Evolutionary conservation across 768 basidiomycete species (phyloP).

Genomic region (Calocera viscosa): DNA sequence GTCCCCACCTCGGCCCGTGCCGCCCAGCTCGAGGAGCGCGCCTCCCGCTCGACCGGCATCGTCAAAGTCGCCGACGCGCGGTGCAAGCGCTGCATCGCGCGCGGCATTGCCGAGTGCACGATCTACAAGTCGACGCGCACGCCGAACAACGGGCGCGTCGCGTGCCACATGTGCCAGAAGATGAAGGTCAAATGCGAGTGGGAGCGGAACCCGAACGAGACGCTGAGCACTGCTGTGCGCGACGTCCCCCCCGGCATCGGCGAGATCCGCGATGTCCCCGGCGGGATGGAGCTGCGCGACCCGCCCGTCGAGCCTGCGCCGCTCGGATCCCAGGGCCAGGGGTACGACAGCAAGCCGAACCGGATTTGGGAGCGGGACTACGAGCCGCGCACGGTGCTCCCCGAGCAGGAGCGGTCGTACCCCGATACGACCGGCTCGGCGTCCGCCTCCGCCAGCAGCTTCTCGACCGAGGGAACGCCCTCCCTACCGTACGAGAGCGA

Average conservation of each 20-base stretch:
- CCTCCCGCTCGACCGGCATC: conserved; percentile 5
- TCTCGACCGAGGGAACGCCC: not conserved
- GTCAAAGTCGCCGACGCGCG: not conserved
- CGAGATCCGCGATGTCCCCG: not conserved
- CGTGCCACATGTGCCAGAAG: conserved; percentile 7
- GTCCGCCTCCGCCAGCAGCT: not conserved
- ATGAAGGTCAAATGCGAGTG: conserved; percentile 8
- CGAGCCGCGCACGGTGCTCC: not conserved
- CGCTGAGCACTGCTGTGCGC: not conserved
- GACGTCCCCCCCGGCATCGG: not conserved
- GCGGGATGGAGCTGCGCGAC: not conserved
- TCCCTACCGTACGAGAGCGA: not conserved
- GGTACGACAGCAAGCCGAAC: not conserved
- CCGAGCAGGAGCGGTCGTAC: not conserved
- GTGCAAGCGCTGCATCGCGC: conserved; percentile 1
- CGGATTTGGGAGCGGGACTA: conserved; percentile 3
- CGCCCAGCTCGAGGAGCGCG: conserved; percentile 1
- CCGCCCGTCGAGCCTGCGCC: not conserved
- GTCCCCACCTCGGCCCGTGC: conserved; percentile 7
- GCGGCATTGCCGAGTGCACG: not conserved
- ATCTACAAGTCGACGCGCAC: not conserved
- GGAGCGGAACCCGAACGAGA: not conserved
- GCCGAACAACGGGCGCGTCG: conserved; percentile 2
- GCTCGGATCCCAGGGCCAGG: not conserved
- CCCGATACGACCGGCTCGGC: not conserved